phyloP scores from a whole-genome alignment of 2,329 filamentous ascomycete species.

The Cadophora sp. region DNA sequence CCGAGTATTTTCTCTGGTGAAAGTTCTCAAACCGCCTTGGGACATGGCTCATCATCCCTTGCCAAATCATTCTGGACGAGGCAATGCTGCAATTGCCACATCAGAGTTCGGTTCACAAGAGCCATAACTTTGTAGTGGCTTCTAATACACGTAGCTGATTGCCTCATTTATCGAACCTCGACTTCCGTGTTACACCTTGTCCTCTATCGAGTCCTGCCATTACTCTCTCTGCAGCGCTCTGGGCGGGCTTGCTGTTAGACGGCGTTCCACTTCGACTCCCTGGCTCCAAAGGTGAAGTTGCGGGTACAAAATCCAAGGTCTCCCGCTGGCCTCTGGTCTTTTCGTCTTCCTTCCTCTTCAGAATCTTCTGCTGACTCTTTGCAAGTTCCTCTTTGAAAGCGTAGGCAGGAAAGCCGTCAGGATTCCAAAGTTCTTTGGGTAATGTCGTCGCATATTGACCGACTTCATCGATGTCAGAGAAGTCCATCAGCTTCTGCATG shows the following conservation, averaged over 20 bases:
- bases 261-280: conserved; percentile 36
- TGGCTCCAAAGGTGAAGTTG: conserved; percentile 33
- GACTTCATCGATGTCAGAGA: conserved; percentile 62
- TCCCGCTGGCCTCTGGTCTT: conserved; percentile 42
- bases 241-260: conserved; percentile 30
- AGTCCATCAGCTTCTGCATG: conserved; percentile 74
- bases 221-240: conserved; percentile 44
- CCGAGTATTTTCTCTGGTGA: neutral
- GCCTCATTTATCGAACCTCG: conserved; percentile 44
- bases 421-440: conserved; percentile 62
- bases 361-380: conserved; percentile 50
- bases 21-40: neutral
- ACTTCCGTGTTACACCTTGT: conserved; percentile 44
- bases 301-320: conserved; percentile 44
- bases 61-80: neutral
- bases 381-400: conserved; percentile 59
- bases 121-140: neutral
- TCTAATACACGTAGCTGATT: neutral
- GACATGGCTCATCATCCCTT: neutral
- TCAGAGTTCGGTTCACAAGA: neutral
- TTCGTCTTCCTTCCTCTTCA: conserved; percentile 43
- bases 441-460: conserved; percentile 73
- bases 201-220: conserved; percentile 45
- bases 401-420: conserved; percentile 59
- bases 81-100: neutral